Evolutionary conservation across 1,139 yeast species (phyloP).

Genomic region (Pichia sp.): DNA sequence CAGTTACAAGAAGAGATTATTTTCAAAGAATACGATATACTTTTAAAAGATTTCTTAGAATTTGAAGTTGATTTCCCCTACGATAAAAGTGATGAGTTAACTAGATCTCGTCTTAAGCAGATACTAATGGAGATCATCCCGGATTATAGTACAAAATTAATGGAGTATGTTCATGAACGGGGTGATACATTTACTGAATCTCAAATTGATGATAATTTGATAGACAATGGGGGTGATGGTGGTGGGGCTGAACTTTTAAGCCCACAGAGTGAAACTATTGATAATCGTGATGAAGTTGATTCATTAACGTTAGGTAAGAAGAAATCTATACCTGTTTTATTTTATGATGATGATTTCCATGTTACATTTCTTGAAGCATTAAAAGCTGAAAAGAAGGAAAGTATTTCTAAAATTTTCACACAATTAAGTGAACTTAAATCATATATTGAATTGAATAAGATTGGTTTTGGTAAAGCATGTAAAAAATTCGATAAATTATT

Average conservation of each 20-base stretch:
- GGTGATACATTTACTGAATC: not conserved
- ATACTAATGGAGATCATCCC: slow-evolving; percentile 15
- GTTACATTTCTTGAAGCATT: slow-evolving; percentile 40
- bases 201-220: not conserved
- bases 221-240: not conserved
- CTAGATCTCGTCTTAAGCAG: slow-evolving; percentile 15
- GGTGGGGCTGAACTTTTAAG: not conserved
- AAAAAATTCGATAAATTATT: slow-evolving; percentile 87
- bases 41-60: slow-evolving; percentile 35
- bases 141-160: slow-evolving; percentile 3
- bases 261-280: slow-evolving; percentile 1
- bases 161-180: slow-evolving; percentile 2
- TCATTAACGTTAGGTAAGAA: slow-evolving; percentile 21
- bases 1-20: slow-evolving; percentile 42
- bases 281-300: slow-evolving; percentile 17
- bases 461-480: slow-evolving; percentile 83
- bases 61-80: slow-evolving; percentile 25
- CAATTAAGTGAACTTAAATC: slow-evolving; percentile 77
- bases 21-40: slow-evolving; percentile 37
- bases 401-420: slow-evolving; percentile 61
- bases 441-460: slow-evolving; percentile 70
- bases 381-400: slow-evolving; percentile 60
- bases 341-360: slow-evolving; percentile 43
- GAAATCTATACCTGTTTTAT: slow-evolving; percentile 33
- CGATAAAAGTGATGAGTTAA: slow-evolving; percentile 15